Conservation (phyloP, 306 rosid species). For the Sicyos edulis region DNA sequence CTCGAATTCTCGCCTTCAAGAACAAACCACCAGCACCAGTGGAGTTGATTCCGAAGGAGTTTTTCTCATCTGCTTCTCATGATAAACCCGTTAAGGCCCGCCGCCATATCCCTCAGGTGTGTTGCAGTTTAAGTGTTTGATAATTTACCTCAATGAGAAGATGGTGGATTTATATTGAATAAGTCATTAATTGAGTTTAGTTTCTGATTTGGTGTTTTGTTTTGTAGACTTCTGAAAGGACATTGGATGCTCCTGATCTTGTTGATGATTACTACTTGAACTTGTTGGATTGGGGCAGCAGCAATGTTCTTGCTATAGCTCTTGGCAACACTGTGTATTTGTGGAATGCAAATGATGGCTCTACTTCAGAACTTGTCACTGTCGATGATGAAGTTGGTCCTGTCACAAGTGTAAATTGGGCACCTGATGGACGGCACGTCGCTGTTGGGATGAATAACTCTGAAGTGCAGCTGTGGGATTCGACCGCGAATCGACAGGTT, state of each 20-base stretch:
- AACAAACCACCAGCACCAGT: constrained; percentile 60
- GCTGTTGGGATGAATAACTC: constrained; percentile 69
- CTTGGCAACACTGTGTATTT: constrained; percentile 54
- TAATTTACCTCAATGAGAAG: not conserved
- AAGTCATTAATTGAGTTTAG: not conserved
- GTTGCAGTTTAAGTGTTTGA: not conserved
- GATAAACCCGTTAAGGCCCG: constrained; percentile 37
- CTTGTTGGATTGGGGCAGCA: constrained; percentile 66
- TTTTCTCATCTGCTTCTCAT: constrained; percentile 32
- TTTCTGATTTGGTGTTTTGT: not conserved
- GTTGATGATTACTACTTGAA: constrained; percentile 67
- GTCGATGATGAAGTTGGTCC: constrained; percentile 66
- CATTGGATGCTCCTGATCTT: constrained; percentile 73
- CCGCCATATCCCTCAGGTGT: constrained; percentile 66
- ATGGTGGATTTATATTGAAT: not conserved
- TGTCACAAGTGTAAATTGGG: constrained; percentile 66
- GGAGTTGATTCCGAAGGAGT: constrained; percentile 42
- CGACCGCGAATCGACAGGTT: constrained; percentile 42
- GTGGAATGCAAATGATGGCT: constrained; percentile 56
- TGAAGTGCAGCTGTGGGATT: constrained; percentile 74
- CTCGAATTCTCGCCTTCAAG: constrained; percentile 77
- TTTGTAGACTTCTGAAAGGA: constrained; percentile 64
- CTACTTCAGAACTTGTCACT: constrained; percentile 57
- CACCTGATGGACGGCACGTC: constrained; percentile 67
- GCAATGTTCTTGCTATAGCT: constrained; percentile 57